Evolutionary conservation across 768 basidiomycete species (phyloP).

Genomic region (Boletus barrowsii): DNA sequence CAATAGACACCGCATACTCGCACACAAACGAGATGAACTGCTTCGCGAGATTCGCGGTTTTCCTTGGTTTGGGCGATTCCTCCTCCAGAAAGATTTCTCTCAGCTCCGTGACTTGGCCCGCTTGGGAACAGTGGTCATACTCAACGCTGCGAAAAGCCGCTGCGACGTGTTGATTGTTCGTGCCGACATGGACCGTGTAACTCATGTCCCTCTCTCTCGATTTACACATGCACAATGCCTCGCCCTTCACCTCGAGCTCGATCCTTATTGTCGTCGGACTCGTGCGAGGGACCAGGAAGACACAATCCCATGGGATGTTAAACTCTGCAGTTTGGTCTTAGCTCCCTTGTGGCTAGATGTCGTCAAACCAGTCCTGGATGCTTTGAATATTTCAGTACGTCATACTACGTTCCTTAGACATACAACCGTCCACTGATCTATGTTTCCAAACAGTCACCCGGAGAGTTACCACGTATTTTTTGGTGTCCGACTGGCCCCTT

Average conservation of each 20-base stretch:
- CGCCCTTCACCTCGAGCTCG: neutral
- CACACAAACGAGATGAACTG: too few relatives aligned
- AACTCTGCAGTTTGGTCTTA: neutral
- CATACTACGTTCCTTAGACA: neutral
- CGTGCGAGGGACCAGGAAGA: too few relatives aligned
- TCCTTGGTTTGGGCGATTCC: conserved; percentile 3
- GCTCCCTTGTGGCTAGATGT: conserved; percentile 6
- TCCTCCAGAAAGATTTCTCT: conserved; percentile 1
- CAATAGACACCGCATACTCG: neutral
- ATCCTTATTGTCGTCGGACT: too few relatives aligned
- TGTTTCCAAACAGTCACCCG: neutral
- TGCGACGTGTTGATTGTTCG: conserved; percentile 31
- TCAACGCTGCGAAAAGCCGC: conserved; percentile 6
- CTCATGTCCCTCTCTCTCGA: conserved; percentile 2
- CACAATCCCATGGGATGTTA: neutral
- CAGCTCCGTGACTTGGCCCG: neutral
- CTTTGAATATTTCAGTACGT: neutral
- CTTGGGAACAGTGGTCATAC: neutral
- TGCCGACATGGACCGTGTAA: neutral
- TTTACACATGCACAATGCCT: neutral
- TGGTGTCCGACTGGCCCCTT: neutral
- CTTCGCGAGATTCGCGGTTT: neutral
- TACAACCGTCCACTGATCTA: neutral
- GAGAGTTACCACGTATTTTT: neutral
- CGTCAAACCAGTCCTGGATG: conserved; percentile 7